Base-by-base conservation (phyloP, 2,329 filamentous ascomycete species). In the Colletotrichum scovillei region DNA sequence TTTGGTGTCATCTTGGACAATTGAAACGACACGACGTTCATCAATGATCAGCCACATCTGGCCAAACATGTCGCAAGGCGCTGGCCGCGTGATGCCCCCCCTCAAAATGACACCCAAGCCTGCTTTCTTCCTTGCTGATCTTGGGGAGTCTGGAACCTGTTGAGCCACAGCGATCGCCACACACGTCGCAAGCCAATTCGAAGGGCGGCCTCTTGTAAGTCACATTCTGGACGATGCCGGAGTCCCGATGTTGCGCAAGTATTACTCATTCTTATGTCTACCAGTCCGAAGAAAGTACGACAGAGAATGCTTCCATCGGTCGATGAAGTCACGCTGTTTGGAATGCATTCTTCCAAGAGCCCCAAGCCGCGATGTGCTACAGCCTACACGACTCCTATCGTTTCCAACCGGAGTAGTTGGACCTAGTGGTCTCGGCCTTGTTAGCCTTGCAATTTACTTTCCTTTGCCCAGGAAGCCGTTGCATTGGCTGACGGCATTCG, bases 111-210 rank as follows among this genome's bases (percentile, higher is more conserved):
- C 22, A 35, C 66, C 56, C 9, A 26, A 55, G 1, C 52, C 35
- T 62, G 64, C 1, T 55, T 35, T 58, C 4, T 19, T 19, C 38
- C 4, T 22, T 32, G 69, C 26, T 63, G 73, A 64, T 74, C 72
- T 14, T 26, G 53, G 35, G 30, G 55, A 56, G 24, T 58, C 63
- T 73, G 28, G 63, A 63, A 46, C 66, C 46, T 14, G 5, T 26
- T 52, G 70, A 72, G 71, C 71, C 67, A 73, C 71, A 73, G 19
- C 67, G 46, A 65, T 73, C 71, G 71, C 67, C 67, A 73, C 67
- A 73, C 14, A 65, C 49, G 49, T 65, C 52, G 62, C 30, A 64
- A 53, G 62, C 62, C n/a, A 46, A 46, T 16, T 46, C 3, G 7
- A 24, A 22, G 42, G 42, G 42, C 24, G 11, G 19, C 49, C 14